phyloP scores from a whole-genome alignment of 805 yeast species.

The Hanseniaspora mollemarum region DNA sequence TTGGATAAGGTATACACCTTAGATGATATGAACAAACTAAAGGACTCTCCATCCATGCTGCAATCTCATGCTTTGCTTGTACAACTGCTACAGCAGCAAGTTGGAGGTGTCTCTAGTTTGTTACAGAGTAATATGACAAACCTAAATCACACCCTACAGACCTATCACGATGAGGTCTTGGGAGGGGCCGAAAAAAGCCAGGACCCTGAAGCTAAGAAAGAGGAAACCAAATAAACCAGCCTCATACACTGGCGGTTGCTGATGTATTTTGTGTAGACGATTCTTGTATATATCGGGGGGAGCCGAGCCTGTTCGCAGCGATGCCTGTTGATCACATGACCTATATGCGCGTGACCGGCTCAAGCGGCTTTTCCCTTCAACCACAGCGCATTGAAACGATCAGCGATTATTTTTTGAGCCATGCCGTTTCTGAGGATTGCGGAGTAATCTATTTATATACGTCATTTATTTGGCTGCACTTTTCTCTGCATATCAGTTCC shows the following conservation, averaged over 20 bases:
- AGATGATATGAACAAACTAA: constrained; percentile 47
- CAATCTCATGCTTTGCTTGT: constrained; percentile 12
- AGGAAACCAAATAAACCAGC: background rate
- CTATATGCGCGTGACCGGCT: too few relatives aligned
- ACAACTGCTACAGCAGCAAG: constrained; percentile 50
- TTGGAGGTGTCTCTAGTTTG: constrained; percentile 25
- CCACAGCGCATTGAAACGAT: too few relatives aligned
- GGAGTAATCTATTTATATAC: too few relatives aligned
- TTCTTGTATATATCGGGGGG: background rate
- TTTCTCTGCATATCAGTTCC: too few relatives aligned
- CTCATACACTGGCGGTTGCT: background rate
- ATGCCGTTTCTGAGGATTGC: too few relatives aligned
- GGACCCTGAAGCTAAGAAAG: background rate
- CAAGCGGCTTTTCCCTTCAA: too few relatives aligned
- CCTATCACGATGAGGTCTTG: constrained; percentile 11
- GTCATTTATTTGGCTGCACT: too few relatives aligned
- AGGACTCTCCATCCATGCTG: constrained; percentile 51
- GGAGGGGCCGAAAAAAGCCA: background rate
- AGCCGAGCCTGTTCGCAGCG: too few relatives aligned
- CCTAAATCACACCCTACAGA: constrained; percentile 2
- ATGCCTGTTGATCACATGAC: too few relatives aligned
- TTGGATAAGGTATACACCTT: constrained; percentile 32
- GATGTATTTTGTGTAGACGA: background rate
- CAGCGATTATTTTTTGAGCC: too few relatives aligned
- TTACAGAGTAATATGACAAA: constrained; percentile 8